Base-by-base conservation (phyloP, 371 early-diverging fungal species). In the Dentiscutata heterogama region DNA sequence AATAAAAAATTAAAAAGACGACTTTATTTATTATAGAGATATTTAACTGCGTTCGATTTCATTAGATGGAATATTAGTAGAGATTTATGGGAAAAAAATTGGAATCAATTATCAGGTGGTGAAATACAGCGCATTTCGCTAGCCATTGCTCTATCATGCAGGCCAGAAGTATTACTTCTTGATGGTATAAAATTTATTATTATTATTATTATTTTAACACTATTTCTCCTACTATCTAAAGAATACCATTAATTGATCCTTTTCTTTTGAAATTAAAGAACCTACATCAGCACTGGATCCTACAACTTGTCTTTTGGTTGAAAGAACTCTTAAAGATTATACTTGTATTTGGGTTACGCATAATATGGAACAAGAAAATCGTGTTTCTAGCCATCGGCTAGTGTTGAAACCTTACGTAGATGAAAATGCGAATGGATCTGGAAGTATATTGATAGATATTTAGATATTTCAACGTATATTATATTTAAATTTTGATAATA, bases 281-380 rank as follows among this genome's bases (percentile, higher is more conserved):
- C 97, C 97, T 1, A 96, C 97, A 0, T 93, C 94, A 4, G 96
- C 96, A 7, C 81, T 97, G 65, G 97, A 97, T 84, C 94, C 94
- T 22, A 90, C 87, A 79, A 89, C 96, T 0, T 89, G 92, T 18
- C 80, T 87, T 14, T 83, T 92, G 18, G 97, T 97, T 1, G 97
- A 97, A 83, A 86, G 89, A 7, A 91, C 95, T 0, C 84, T 96
- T 20, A 83, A 88, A 27, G 74, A 84, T 8, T 83, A 87, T 35
- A 92, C 93, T 31, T 94, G 95, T 80, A 81, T 96, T 70, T 94
- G 94, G 95, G 92, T 97, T 78, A 95, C 97, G 0, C 97, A 97
- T 79, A 90, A 91, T 80, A 91, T 92, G 5, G 89, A 91, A 22
- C 97, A 97, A 84, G 93, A 91, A 58, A 85, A 88, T 22, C 89